Evolutionary conservation across 371 early-diverging fungal species (phyloP).

Genomic region (Lichtheimia ramosa): DNA sequence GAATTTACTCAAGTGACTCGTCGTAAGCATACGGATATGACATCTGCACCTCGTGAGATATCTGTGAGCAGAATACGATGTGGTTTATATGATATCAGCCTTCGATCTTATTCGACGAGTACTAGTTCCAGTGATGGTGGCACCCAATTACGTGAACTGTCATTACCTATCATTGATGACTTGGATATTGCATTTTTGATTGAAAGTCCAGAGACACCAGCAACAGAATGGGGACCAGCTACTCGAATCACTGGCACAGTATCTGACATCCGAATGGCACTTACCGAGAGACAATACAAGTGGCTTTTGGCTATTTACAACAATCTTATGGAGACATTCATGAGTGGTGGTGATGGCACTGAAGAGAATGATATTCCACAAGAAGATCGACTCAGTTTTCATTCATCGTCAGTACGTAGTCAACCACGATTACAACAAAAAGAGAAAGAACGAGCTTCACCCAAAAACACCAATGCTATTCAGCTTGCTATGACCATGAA

Average conservation of each 20-base stretch:
- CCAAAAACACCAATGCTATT: conserved; percentile 4
- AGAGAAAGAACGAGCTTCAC: background rate
- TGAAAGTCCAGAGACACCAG: conserved; percentile 29
- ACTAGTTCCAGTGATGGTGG: background rate
- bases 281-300: conserved; percentile 82
- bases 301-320: conserved; percentile 67
- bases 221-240: conserved; percentile 32
- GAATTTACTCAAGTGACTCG: conserved; percentile 49
- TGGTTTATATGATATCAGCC: conserved; percentile 68
- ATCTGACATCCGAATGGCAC: conserved; percentile 75
- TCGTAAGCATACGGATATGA: conserved; percentile 10
- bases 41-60: conserved; percentile 24
- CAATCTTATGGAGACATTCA: conserved; percentile 61
- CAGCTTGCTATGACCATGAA: conserved; percentile 24
- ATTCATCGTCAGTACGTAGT: background rate
- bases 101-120: conserved; percentile 59
- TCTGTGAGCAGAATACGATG: conserved; percentile 62
- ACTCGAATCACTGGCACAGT: conserved; percentile 66
- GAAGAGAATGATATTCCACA: conserved; percentile 4
- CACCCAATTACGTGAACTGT: conserved; percentile 25
- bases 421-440: background rate
- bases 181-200: conserved; percentile 75
- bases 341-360: conserved; percentile 19
- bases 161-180: conserved; percentile 80
- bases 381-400: background rate